phyloP scores from a whole-genome alignment of 2,329 filamentous ascomycete genomes.

The Aspergillus awamori region DNA sequence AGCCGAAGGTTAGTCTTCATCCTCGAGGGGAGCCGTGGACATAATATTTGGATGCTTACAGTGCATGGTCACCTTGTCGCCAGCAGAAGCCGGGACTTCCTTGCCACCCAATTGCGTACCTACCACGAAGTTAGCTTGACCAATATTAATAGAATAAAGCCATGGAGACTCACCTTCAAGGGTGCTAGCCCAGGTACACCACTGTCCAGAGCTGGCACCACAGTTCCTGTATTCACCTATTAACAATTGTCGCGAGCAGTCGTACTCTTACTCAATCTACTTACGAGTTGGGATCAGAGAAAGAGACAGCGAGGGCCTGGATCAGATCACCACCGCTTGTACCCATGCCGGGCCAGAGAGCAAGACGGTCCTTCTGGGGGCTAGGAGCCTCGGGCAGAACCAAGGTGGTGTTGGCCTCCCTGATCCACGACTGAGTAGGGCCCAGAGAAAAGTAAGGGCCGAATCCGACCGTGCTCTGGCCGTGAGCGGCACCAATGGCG shows the following conservation, averaged over 20 bases:
- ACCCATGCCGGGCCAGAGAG: constrained; percentile 39
- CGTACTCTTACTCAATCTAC: background rate
- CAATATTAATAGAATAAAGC: accelerated
- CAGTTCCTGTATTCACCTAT: constrained; percentile 26
- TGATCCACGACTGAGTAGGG: constrained; percentile 36
- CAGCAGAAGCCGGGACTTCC: constrained; percentile 30
- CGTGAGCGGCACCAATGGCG: constrained; percentile 17
- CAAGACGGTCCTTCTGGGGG: constrained; percentile 32
- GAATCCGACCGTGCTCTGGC: constrained; percentile 29
- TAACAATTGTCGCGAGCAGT: no score
- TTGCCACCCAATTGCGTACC: constrained; percentile 30
- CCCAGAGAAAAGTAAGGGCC: constrained; percentile 37
- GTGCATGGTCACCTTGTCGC: constrained; percentile 32
- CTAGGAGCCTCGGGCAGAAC: constrained; percentile 32
- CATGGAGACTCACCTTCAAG: constrained; percentile 24
- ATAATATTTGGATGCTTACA: constrained; percentile 22
- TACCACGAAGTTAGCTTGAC: background rate
- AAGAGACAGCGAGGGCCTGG: constrained; percentile 37
- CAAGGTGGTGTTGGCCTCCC: constrained; percentile 35
- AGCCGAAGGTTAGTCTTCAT: background rate
- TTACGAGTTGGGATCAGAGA: constrained; percentile 31
- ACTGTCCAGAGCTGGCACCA: constrained; percentile 33
- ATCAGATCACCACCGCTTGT: constrained; percentile 37
- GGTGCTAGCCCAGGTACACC: constrained; percentile 39
- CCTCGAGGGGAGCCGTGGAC: background rate